phyloP scores from a whole-genome alignment of 1,284 basidiomycete species.

The Fomitopsis schrenkii region DNA sequence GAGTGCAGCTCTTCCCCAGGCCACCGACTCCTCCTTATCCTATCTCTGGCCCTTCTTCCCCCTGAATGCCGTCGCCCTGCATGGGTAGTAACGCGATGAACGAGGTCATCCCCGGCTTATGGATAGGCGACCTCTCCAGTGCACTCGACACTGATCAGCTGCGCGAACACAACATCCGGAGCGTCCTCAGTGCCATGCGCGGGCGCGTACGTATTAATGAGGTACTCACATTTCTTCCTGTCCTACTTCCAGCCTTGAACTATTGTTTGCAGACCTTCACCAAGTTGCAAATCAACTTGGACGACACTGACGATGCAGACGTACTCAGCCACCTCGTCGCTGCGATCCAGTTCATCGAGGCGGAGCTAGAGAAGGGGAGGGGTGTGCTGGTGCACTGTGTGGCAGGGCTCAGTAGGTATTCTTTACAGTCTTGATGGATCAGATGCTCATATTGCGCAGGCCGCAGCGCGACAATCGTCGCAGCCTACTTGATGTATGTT shows the following conservation, averaged over 20 bases:
- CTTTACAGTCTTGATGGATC: not conserved
- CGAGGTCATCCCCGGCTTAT: constrained; percentile 20
- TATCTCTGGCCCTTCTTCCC: not conserved
- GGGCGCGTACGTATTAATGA: constrained; percentile 62
- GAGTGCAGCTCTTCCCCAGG: too few species aligned
- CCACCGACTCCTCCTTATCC: not conserved
- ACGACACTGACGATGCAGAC: constrained; percentile 70
- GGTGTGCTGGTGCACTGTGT: constrained; percentile 86
- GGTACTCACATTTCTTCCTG: constrained; percentile 31
- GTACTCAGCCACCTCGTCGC: constrained; percentile 73
- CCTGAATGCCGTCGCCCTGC: not conserved
- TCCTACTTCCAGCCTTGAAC: constrained; percentile 5
- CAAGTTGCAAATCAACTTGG: constrained; percentile 65
- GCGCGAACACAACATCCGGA: constrained; percentile 59
- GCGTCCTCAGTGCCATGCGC: constrained; percentile 69
- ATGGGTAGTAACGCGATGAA: constrained; percentile 13
- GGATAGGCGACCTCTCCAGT: constrained; percentile 21
- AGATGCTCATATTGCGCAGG: constrained; percentile 36
- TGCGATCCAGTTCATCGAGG: constrained; percentile 76
- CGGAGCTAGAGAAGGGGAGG: constrained; percentile 67
- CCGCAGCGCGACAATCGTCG: constrained; percentile 76
- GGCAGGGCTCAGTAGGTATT: constrained; percentile 75
- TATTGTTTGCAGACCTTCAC: constrained; percentile 52
- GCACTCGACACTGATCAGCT: constrained; percentile 43
- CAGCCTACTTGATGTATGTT: constrained; percentile 82